Conservation (phyloP, 2,329 filamentous ascomycete genomes). For the Bimuria novae-zelandiae region DNA sequence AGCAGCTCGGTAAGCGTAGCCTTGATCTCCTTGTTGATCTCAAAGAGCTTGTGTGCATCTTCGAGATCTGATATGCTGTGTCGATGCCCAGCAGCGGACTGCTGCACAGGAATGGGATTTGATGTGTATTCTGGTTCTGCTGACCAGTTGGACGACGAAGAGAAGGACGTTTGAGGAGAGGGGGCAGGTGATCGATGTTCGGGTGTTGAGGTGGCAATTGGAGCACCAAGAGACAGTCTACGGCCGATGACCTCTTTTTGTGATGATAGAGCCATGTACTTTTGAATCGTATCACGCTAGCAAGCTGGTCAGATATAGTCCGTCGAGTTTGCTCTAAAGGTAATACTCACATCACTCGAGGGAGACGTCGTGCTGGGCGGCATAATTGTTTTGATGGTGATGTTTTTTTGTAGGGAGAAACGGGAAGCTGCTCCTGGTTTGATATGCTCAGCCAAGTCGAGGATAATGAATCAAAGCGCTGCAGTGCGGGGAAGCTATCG, state of each 20-base stretch:
- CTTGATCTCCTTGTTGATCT: constrained; percentile 60
- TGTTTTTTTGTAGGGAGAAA: background rate
- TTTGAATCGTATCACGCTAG: constrained; percentile 41
- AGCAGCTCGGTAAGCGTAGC: constrained; percentile 59
- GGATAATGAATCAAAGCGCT: background rate
- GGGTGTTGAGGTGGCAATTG: constrained; percentile 43
- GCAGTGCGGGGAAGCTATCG: constrained; percentile 10
- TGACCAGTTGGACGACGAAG: constrained; percentile 16
- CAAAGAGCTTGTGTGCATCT: constrained; percentile 53
- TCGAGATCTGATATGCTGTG: constrained; percentile 35
- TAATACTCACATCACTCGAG: constrained; percentile 26
- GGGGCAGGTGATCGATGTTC: constrained; percentile 42
- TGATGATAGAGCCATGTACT: constrained; percentile 47
- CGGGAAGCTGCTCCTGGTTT: background rate
- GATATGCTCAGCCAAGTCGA: background rate
- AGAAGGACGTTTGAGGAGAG: constrained; percentile 28
- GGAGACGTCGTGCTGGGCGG: constrained; percentile 26
- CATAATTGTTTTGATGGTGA: constrained; percentile 5
- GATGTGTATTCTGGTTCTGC: constrained; percentile 25
- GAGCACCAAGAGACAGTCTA: constrained; percentile 43
- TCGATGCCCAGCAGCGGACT: constrained; percentile 21
- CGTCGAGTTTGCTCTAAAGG: background rate
- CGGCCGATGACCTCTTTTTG: constrained; percentile 48
- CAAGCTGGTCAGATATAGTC: constrained; percentile 17
- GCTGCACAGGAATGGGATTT: constrained; percentile 27